Evolutionary conservation across 2,329 filamentous ascomycete species (phyloP).

Genomic region (Alternaria rosae): DNA sequence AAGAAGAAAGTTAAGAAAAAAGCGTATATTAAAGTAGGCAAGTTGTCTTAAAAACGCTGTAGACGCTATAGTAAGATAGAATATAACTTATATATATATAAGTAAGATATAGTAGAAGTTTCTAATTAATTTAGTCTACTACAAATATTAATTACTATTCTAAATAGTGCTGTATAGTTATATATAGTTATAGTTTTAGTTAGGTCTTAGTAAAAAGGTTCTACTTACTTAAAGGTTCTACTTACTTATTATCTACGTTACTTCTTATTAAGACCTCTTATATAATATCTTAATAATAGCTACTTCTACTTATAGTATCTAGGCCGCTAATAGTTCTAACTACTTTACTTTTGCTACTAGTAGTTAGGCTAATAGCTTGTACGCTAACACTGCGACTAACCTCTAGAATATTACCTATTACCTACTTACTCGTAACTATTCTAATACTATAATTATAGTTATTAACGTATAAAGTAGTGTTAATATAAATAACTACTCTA

Average conservation of each 20-base stretch:
- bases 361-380: neutral
- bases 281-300: neutral
- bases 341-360: neutral
- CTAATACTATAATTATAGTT: neutral
- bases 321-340: too few relatives aligned
- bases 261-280: neutral
- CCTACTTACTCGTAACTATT: neutral
- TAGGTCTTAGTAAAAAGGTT: too few relatives aligned
- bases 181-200: too few relatives aligned
- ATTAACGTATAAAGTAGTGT: neutral
- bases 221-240: too few relatives aligned
- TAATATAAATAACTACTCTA: neutral
- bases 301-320: neutral
- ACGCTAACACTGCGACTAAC: neutral
- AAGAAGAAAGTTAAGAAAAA: conserved; percentile 8
- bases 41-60: neutral
- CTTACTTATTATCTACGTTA: neutral
- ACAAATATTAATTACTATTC: too few relatives aligned
- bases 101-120: too few relatives aligned
- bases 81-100: neutral
- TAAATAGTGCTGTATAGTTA: too few relatives aligned
- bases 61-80: neutral
- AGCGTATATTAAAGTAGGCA: neutral
- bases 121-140: too few relatives aligned
- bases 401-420: neutral